phyloP scores from a whole-genome alignment of 805 yeast species.

The Jamesozyma piceae region DNA sequence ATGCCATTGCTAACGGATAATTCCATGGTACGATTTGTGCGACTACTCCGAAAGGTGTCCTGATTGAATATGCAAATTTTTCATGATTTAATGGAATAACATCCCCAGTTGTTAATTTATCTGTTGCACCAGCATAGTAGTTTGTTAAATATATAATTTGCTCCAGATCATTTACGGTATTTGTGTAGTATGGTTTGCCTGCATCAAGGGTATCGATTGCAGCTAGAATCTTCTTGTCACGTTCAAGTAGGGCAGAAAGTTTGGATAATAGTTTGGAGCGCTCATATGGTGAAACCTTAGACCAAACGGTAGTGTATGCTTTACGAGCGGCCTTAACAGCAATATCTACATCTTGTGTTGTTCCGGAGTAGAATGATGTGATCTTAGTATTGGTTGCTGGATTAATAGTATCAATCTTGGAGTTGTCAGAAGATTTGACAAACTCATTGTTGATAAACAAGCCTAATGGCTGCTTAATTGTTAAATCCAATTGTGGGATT shows the following conservation, averaged over 20 bases:
- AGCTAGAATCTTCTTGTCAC: constrained; percentile 40
- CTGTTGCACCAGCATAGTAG: constrained; percentile 64
- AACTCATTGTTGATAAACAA: constrained; percentile 51
- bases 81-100: constrained; percentile 50
- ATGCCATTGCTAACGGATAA: constrained; percentile 38
- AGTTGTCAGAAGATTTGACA: constrained; percentile 31
- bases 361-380: constrained; percentile 39
- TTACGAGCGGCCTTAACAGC: constrained; percentile 44
- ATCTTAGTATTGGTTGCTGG: constrained; percentile 44
- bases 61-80: constrained; percentile 42
- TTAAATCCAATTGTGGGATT: constrained; percentile 16
- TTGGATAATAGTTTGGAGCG: constrained; percentile 36
- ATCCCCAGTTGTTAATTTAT: constrained; percentile 46
- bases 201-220: constrained; percentile 47
- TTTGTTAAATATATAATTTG: constrained; percentile 46
- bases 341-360: constrained; percentile 38
- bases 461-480: constrained; percentile 51
- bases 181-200: constrained; percentile 43
- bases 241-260: constrained; percentile 39
- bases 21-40: constrained; percentile 43
- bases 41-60: constrained; percentile 41
- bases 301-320: constrained; percentile 40
- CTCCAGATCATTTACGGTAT: constrained; percentile 48
- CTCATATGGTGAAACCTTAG: constrained; percentile 35
- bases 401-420: constrained; percentile 36